Conservation (phyloP, 306 rosid species). For the Castanospermum australe region DNA sequence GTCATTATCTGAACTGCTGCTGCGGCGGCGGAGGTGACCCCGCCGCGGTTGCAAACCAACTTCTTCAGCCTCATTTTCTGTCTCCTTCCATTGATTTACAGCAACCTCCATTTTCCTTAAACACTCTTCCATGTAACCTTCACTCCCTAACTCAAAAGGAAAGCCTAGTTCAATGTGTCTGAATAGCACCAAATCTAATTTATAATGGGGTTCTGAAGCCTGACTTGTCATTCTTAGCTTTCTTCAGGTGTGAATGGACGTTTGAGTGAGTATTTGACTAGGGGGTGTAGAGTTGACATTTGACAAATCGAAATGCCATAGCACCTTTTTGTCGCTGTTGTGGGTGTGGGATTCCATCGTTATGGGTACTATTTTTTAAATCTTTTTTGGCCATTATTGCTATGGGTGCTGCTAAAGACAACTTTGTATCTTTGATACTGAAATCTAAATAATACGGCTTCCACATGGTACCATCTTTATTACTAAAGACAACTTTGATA, state of each 20-base stretch:
- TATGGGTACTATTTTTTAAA: too few relatives aligned
- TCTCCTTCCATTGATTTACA: conserved; percentile 25
- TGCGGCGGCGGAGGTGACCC: background rate
- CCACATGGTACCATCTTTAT: too few relatives aligned
- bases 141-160: background rate
- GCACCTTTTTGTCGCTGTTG: background rate
- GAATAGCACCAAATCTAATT: background rate
- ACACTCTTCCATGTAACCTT: conserved; percentile 21
- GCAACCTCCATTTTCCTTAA: conserved; percentile 12
- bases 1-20: background rate
- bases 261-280: background rate
- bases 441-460: background rate
- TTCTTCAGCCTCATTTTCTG: conserved; percentile 29
- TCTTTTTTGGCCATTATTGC: too few relatives aligned
- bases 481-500: background rate
- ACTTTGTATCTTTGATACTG: too few relatives aligned
- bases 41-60: conserved; percentile 19
- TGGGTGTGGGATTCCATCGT: background rate
- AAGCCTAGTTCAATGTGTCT: background rate
- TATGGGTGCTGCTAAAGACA: too few relatives aligned
- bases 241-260: background rate
- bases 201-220: background rate
- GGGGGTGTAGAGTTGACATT: background rate
- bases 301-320: background rate
- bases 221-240: background rate